Percentiles rank a stretch among this genome's conserved stretches.
Conservation (phyloP, 2,329 filamentous ascomycete species). For the Xylaria sp. region DNA sequence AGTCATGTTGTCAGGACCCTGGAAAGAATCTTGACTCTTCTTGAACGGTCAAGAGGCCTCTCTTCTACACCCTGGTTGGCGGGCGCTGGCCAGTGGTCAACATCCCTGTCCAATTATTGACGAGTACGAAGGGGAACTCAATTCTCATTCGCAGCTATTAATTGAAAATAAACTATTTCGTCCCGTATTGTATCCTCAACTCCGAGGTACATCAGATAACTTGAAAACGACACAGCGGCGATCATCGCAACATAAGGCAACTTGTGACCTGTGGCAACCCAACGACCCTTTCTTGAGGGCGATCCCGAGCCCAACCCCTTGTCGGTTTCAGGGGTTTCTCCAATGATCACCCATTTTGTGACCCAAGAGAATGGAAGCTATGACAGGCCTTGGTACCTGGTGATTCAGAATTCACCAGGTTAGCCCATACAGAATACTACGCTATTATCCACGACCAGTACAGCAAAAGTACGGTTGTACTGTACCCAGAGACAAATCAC, state of each 20-base stretch:
- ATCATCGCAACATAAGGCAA: slow-evolving; percentile 11
- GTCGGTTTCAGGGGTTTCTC: slow-evolving; percentile 32
- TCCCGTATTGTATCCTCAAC: neutral
- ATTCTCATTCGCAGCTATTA: neutral
- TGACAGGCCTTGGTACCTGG: slow-evolving; percentile 21
- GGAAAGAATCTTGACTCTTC: slow-evolving; percentile 12
- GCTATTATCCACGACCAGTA: neutral
- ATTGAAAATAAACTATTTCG: neutral
- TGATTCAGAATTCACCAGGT: neutral
- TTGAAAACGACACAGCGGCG: neutral
- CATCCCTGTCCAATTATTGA: neutral
- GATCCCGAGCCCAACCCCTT: slow-evolving; percentile 26
- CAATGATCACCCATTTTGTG: slow-evolving; percentile 31
- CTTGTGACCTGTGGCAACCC: slow-evolving; percentile 13
- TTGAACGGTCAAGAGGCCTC: neutral
- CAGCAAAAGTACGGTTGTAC: neutral
- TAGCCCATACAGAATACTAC: neutral
- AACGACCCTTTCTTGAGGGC: slow-evolving; percentile 21
- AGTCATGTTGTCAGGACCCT: slow-evolving; percentile 23
- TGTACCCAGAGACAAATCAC: neutral
- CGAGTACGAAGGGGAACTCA: neutral
- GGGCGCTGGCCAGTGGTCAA: neutral
- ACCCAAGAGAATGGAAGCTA: slow-evolving; percentile 38
- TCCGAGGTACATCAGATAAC: neutral
- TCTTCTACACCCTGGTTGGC: neutral